Percentiles rank a stretch among this genome's conserved stretches.
These are phyloP conservation scores for Phytopythium chamaehyphon DNA, from an alignment of 352 stramenopile species.

Conservation along the genomic window DNA sequence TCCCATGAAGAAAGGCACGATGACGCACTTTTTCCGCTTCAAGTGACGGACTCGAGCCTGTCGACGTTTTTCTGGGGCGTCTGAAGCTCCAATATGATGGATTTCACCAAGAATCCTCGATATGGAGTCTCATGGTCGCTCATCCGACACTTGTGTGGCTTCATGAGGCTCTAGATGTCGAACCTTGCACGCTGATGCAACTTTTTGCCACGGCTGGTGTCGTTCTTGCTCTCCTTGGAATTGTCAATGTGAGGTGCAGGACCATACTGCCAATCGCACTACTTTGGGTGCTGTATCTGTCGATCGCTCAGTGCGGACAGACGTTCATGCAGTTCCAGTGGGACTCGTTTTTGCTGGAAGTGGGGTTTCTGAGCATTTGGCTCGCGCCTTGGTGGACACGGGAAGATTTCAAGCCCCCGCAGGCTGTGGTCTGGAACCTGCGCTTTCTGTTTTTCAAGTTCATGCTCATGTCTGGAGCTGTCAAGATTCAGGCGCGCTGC, in stretches of 20 bases:
- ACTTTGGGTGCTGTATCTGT: slow-evolving; percentile 70
- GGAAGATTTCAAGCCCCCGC: slow-evolving; percentile 24
- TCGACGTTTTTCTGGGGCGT: slow-evolving; percentile 44
- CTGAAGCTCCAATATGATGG: slow-evolving; percentile 21
- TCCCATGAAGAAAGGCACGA: background rate
- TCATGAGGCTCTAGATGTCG: slow-evolving; percentile 35
- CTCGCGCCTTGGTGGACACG: slow-evolving; percentile 39
- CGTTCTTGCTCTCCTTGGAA: slow-evolving; percentile 22
- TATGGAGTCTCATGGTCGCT: slow-evolving; percentile 14
- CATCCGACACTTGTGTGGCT: slow-evolving; percentile 62
- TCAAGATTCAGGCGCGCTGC: slow-evolving; percentile 90
- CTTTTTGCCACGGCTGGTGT: slow-evolving; percentile 33
- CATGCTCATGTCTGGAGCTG: slow-evolving; percentile 90
- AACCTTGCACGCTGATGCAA: slow-evolving; percentile 46
- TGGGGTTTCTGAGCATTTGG: slow-evolving; percentile 63
- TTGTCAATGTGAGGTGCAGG: slow-evolving; percentile 24
- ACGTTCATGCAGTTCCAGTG: slow-evolving; percentile 92
- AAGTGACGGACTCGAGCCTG: slow-evolving; percentile 52
- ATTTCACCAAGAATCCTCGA: slow-evolving; percentile 9
- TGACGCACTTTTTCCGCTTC: too few relatives aligned
- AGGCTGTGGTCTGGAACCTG: slow-evolving; percentile 52
- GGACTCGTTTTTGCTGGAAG: slow-evolving; percentile 90
- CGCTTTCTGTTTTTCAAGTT: slow-evolving; percentile 93
- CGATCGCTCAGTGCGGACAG: slow-evolving; percentile 70
- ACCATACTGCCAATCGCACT: slow-evolving; percentile 26